phyloP scores from a whole-genome alignment of 805 yeast genomes.

The Ogataea trehalophila region DNA sequence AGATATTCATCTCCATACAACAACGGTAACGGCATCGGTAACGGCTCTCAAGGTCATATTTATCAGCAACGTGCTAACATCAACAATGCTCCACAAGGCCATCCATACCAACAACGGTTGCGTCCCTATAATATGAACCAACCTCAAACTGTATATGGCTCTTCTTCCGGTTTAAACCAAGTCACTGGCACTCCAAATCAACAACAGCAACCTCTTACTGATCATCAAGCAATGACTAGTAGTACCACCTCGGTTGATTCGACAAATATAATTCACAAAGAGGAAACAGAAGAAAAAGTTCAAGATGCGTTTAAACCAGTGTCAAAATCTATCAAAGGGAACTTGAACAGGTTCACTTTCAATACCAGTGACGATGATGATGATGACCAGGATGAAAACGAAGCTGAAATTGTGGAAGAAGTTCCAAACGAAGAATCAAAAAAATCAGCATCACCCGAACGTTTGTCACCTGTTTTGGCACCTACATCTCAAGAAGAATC shows the following conservation, averaged over 20 bases:
- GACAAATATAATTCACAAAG: neutral
- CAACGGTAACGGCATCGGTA: neutral
- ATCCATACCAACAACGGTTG: neutral
- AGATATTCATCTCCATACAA: neutral
- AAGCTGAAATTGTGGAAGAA: constrained; percentile 9
- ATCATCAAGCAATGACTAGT: neutral
- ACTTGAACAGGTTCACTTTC: constrained; percentile 24
- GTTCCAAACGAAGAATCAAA: neutral
- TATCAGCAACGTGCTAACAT: neutral
- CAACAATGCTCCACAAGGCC: neutral
- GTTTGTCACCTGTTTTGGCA: neutral
- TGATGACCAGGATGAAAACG: constrained; percentile 18
- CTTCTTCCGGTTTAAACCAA: neutral
- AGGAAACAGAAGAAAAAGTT: neutral
- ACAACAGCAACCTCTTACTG: no score
- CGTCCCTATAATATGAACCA: constrained; percentile 4
- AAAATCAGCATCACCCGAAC: neutral
- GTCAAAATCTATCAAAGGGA: constrained; percentile 12
- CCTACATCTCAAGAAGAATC: no score
- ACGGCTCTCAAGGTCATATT: neutral
- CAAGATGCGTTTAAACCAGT: constrained; percentile 12
- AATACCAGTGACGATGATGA: constrained; percentile 26
- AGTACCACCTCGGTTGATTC: neutral
- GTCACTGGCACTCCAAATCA: neutral
- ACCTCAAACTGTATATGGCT: constrained; percentile 1